phyloP scores from a whole-genome alignment of 768 basidiomycete genomes.

The Suillus subalutaceus region DNA sequence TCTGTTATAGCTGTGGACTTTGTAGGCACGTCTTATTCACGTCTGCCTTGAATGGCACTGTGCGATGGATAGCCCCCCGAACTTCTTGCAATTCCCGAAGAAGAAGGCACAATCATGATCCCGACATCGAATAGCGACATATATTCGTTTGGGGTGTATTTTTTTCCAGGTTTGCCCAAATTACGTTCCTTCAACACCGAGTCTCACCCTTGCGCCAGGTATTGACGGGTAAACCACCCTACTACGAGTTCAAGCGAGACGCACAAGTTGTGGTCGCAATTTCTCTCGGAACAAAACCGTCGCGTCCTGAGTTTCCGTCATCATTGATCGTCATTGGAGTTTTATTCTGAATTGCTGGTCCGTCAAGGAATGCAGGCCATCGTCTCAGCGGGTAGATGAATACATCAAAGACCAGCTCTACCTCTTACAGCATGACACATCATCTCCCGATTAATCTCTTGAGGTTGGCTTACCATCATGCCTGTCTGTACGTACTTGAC shows the following conservation, averaged over 20 bases:
- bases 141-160: constrained; percentile 41
- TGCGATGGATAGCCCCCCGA: constrained; percentile 11
- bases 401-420: constrained; percentile 23
- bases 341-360: constrained; percentile 19
- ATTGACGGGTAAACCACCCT: constrained; percentile 10
- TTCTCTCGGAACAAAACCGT: constrained; percentile 9
- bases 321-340: constrained; percentile 11
- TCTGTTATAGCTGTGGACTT: constrained; percentile 19
- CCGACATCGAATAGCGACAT: constrained; percentile 40
- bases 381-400: constrained; percentile 26
- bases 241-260: constrained; percentile 14
- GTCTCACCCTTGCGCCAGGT: constrained; percentile 2
- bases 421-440: neutral
- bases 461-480: neutral
- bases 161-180: constrained; percentile 13
- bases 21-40: constrained; percentile 13
- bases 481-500: neutral
- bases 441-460: too few relatives aligned
- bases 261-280: constrained; percentile 15
- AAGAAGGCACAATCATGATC: neutral
- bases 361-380: constrained; percentile 17
- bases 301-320: neutral
- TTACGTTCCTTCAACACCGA: neutral
- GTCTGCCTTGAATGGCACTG: constrained; percentile 6
- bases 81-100: constrained; percentile 39